phyloP scores from a whole-genome alignment of 495 filamentous ascomycete genomes.

The Hyphodiscus hymeniophilus region DNA sequence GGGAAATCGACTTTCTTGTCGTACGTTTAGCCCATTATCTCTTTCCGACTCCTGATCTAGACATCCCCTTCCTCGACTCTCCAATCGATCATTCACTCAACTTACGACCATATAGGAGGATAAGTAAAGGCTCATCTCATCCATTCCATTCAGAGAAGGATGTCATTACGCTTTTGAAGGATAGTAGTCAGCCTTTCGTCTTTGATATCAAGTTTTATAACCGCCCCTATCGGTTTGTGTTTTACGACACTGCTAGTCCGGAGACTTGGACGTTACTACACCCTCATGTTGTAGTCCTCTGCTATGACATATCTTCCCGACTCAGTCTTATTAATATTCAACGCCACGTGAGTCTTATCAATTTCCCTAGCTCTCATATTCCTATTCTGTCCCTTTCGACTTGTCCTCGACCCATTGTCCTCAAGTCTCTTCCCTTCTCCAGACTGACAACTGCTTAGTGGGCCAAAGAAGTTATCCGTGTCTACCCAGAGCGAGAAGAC shows the following conservation, averaged over 20 bases:
- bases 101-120: too few species aligned
- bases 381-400: too few species aligned
- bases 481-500: conserved; percentile 49
- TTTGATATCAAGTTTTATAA: conserved; percentile 66
- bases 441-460: conserved; percentile 39
- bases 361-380: too few species aligned
- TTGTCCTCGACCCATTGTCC: too few species aligned
- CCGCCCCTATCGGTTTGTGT: conserved; percentile 61
- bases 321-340: conserved; percentile 54
- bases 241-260: conserved; percentile 72
- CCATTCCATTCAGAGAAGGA: conserved; percentile 23
- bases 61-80: not conserved
- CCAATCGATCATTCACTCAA: too few species aligned
- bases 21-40: conserved; percentile 42
- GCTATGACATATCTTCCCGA: conserved; percentile 71
- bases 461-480: conserved; percentile 55
- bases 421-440: conserved; percentile 11
- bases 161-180: conserved; percentile 51
- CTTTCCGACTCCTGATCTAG: not conserved
- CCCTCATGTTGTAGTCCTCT: conserved; percentile 68
- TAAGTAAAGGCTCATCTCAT: conserved; percentile 35
- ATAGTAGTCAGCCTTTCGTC: conserved; percentile 75
- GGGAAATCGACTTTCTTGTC: conserved; percentile 87
- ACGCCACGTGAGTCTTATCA: conserved; percentile 37
- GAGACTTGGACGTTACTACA: conserved; percentile 64